A percentile compares a stretch with the other conserved stretches of the same genome.
These are phyloP conservation scores for Spergularia bocconei DNA, from an alignment of 148 eudicot genomes.

Conservation along the genomic window DNA sequence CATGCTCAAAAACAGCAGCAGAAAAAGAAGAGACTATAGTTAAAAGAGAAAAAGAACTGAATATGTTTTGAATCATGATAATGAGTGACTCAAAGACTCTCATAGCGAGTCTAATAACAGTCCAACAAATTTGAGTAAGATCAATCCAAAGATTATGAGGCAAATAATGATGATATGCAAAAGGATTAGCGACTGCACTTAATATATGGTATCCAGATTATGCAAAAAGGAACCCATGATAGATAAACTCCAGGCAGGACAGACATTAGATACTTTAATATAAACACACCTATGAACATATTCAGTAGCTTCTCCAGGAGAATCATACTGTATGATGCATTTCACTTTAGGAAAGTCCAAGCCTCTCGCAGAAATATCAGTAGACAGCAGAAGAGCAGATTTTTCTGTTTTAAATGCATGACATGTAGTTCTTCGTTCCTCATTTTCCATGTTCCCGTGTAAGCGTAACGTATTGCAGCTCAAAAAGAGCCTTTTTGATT, in stretches of 20 bases:
- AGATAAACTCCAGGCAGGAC: not conserved
- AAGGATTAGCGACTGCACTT: not conserved
- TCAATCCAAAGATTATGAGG: not conserved
- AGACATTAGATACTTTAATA: not conserved
- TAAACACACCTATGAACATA: constrained; percentile 83
- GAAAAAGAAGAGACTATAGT: not conserved
- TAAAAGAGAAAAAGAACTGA: not conserved
- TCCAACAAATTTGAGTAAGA: not conserved
- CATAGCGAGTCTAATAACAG: not conserved
- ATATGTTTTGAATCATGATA: not conserved
- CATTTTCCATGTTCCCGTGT: constrained; percentile 89
- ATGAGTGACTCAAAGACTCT: not conserved
- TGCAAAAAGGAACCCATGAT: not conserved
- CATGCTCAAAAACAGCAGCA: too few relatives aligned
- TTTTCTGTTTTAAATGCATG: constrained; percentile 76
- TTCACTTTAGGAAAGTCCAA: constrained; percentile 89
- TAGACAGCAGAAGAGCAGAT: constrained; percentile 86
- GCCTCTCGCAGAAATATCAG: constrained; percentile 95
- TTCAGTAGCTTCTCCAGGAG: constrained; percentile 98
- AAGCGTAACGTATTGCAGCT: constrained; percentile 65
- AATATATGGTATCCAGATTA: not conserved
- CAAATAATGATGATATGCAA: not conserved
- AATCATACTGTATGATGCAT: constrained; percentile 95
- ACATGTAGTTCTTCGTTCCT: constrained; percentile 73
- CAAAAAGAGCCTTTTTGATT: constrained; percentile 45